These are phyloP conservation scores for Pythium phragmitis DNA, from an alignment of 352 stramenopile genomes.

Conservation along the genomic window DNA sequence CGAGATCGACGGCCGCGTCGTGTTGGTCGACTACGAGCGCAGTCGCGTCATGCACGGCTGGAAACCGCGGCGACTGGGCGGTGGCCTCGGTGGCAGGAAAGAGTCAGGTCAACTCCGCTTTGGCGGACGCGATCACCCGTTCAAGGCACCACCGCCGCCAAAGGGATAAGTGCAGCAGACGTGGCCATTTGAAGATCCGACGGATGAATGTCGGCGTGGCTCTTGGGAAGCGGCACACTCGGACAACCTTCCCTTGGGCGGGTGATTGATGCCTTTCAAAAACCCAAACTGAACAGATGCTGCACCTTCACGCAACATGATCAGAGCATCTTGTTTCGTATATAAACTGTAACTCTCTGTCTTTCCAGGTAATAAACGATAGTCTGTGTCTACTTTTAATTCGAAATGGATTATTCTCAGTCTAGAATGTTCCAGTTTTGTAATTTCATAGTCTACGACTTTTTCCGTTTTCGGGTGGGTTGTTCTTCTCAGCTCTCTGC, in stretches of 20 bases:
- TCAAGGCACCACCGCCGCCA: slow-evolving; percentile 32
- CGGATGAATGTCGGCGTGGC: not conserved
- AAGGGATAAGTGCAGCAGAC: not conserved
- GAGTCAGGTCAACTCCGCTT: slow-evolving; percentile 85
- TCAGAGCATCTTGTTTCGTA: not conserved
- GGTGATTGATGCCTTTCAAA: slow-evolving; percentile 30
- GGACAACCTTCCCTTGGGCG: not conserved
- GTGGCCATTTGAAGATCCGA: too few species aligned
- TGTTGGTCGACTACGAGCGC: slow-evolving; percentile 81
- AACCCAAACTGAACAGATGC: slow-evolving; percentile 23
- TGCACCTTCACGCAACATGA: slow-evolving; percentile 23
- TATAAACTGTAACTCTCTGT: not conserved
- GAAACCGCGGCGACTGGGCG: slow-evolving; percentile 79
- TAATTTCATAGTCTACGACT: slow-evolving; percentile 5
- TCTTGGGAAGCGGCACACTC: slow-evolving; percentile 10
- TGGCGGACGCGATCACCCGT: slow-evolving; percentile 71
- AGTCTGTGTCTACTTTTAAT: not conserved
- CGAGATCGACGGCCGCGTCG: slow-evolving; percentile 52
- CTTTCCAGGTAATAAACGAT: slow-evolving; percentile 2
- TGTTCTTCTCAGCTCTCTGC: slow-evolving; percentile 17
- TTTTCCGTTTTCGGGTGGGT: slow-evolving; percentile 19
- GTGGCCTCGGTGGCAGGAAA: slow-evolving; percentile 72
- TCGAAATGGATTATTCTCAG: not conserved
- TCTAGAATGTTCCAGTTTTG: slow-evolving; percentile 25
- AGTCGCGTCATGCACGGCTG: slow-evolving; percentile 75